Percentiles rank a stretch among this genome's conserved stretches.
Evolutionary conservation across 2,329 filamentous ascomycete species (phyloP).

Genomic region (Xylariaceae sp.): DNA sequence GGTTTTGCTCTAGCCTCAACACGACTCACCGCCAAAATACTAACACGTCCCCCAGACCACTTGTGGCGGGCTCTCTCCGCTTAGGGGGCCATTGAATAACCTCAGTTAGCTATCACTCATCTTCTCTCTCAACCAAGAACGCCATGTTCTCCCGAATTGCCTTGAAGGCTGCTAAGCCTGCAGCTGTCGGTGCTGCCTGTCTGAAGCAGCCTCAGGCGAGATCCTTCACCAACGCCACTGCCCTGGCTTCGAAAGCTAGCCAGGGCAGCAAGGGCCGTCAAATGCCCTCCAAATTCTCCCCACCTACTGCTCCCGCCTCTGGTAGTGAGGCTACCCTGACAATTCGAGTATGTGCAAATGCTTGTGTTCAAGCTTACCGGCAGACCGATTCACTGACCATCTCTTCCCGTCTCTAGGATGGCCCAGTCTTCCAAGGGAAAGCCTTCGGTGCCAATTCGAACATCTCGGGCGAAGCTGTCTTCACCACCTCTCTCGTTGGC

Average conservation of each 20-base stretch:
- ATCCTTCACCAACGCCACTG: slow-evolving; percentile 36
- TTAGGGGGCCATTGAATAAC: slow-evolving; percentile 38
- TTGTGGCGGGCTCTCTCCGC: slow-evolving; percentile 50
- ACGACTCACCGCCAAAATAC: slow-evolving; percentile 42
- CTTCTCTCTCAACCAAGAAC: slow-evolving; percentile 18
- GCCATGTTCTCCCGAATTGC: slow-evolving; percentile 60
- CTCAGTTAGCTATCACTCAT: slow-evolving; percentile 19
- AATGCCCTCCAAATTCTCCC: slow-evolving; percentile 56
- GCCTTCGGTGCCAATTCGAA: slow-evolving; percentile 96
- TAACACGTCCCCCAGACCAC: slow-evolving; percentile 45
- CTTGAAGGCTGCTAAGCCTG: slow-evolving; percentile 49
- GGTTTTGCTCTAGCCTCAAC: slow-evolving; percentile 31
- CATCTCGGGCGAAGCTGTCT: slow-evolving; percentile 96
- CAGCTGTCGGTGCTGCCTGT: slow-evolving; percentile 42
- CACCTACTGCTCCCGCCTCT: slow-evolving; percentile 61
- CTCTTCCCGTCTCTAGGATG: slow-evolving; percentile 58
- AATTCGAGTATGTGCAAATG: slow-evolving; percentile 75
- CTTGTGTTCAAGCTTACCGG: background rate
- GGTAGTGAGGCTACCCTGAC: slow-evolving; percentile 87
- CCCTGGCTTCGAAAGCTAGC: slow-evolving; percentile 47
- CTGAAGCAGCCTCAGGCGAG: slow-evolving; percentile 35
- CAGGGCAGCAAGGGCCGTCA: slow-evolving; percentile 66
- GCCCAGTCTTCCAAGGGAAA: slow-evolving; percentile 91
- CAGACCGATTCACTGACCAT: slow-evolving; percentile 5
- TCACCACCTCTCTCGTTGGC: slow-evolving; percentile 95